These are phyloP conservation scores for Russula virescens DNA, from an alignment of 768 basidiomycete species.

Conservation along the genomic window DNA sequence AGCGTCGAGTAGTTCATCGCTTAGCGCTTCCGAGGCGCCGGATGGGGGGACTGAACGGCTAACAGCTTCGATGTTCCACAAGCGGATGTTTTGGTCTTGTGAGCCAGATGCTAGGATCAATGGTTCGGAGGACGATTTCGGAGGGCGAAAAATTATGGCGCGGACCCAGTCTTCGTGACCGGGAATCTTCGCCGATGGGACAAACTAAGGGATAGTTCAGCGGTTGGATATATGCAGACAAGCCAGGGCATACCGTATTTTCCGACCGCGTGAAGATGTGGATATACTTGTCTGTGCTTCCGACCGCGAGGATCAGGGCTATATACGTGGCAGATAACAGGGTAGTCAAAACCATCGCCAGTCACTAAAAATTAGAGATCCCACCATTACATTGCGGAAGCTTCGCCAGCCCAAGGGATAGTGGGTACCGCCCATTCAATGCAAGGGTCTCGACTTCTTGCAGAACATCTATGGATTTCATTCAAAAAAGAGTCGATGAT, in stretches of 20 bases:
- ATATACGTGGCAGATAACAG: neutral
- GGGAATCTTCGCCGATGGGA: constrained; percentile 50
- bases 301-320: constrained; percentile 74
- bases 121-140: constrained; percentile 33
- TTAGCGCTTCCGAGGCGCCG: constrained; percentile 31
- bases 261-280: constrained; percentile 72
- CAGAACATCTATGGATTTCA: constrained; percentile 13
- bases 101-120: constrained; percentile 88
- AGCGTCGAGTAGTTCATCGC: constrained; percentile 76
- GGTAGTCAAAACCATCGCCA: neutral
- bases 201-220: constrained; percentile 40
- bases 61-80: constrained; percentile 77
- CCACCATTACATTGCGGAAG: constrained; percentile 69
- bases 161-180: constrained; percentile 98
- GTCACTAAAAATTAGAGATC: constrained; percentile 9
- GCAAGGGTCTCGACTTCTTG: constrained; percentile 51
- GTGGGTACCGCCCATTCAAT: constrained; percentile 65
- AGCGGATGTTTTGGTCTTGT: constrained; percentile 88
- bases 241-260: constrained; percentile 38
- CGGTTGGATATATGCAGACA: constrained; percentile 8
- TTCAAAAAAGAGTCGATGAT: neutral
- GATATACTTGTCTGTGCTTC: constrained; percentile 74
- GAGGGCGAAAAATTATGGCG: constrained; percentile 58
- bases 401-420: constrained; percentile 55
- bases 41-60: constrained; percentile 27